Base-by-base conservation (phyloP, 1,284 basidiomycete species). In the Ceratobasidium sp. region DNA sequence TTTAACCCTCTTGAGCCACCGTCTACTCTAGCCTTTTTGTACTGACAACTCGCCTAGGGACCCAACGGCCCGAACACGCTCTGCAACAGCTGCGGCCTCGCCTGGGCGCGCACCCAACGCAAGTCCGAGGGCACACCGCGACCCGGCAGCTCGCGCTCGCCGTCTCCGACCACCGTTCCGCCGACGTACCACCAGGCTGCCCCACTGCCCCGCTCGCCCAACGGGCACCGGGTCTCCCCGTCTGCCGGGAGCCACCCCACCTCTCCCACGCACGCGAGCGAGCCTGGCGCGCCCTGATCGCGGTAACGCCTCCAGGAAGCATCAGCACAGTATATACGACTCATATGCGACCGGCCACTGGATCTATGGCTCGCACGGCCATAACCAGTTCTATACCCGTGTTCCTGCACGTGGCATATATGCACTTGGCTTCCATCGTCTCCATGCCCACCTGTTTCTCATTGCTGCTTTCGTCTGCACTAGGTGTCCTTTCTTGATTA, bases 91-190 rank as follows among this genome's bases (percentile, higher is more conserved):
- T 75, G 73, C 38, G 73, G 73, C 14, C 73, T 75, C 60, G 30
- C 46, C 44, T 75, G 73, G 73, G 73, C 73, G 62, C 73, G 73
- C 33, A 65, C 71, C 12, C 73, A 75, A 50, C 73, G 73, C 30
- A 75, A 75, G 50, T 55, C 71, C 14, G 73, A 75, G 48, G 73
- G 73, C 14, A 16, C 33, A 1, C 55, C 69, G 69, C 41, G 70
- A 7, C 55, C 73, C 16, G 50, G 60, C 8, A 66, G 62, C 62
- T 65, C 73, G 1, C 62, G 73, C 10, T 75, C 73, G 14, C 33
- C 33, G 16, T 75, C 73, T 27, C 73, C 73, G 1, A 50, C 59
- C n/a, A 14, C 50, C n/a, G 46, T 60, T 7, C 38, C 46, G 23
- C 69, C 73, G 16, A 65, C 73, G n/a, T 65, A 65, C 38, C 73